phyloP scores from a whole-genome alignment of 108 stramenopile genomes.

The Cyclotella cryptica region DNA sequence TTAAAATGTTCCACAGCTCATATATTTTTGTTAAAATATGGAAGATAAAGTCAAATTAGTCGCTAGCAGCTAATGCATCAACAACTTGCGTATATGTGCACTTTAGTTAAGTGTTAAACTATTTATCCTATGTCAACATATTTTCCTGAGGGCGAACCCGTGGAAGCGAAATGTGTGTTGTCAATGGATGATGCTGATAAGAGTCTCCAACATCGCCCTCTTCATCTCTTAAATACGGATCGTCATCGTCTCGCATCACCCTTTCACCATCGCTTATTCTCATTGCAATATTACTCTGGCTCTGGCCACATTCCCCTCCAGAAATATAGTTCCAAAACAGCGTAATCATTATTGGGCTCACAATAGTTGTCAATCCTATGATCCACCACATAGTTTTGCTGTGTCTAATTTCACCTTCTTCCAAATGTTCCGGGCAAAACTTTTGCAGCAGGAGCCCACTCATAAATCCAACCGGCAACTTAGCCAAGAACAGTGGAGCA shows the following conservation, averaged over 20 bases:
- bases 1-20: too few species aligned
- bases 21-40: too few species aligned
- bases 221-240: conserved; percentile 12
- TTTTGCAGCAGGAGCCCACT: conserved; percentile 70
- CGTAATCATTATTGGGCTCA: conserved; percentile 67
- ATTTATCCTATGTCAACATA: conserved; percentile 1
- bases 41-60: too few species aligned
- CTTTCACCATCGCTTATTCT: conserved; percentile 22
- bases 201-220: conserved; percentile 26
- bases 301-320: conserved; percentile 27
- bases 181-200: conserved; percentile 39
- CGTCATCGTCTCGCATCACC: conserved; percentile 19
- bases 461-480: conserved; percentile 81
- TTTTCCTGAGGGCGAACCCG: conserved; percentile 29
- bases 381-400: conserved; percentile 84
- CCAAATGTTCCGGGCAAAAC: conserved; percentile 69
- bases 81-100: too few species aligned
- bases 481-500: conserved; percentile 84
- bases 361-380: conserved; percentile 67
- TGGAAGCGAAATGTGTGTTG: conserved; percentile 43
- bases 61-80: too few species aligned
- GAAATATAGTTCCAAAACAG: conserved; percentile 72
- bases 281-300: conserved; percentile 8
- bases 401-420: conserved; percentile 59
- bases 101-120: too few species aligned